Conservation (phyloP, 2,329 filamentous ascomycete species). For the Xylariomycetidae sp. region DNA sequence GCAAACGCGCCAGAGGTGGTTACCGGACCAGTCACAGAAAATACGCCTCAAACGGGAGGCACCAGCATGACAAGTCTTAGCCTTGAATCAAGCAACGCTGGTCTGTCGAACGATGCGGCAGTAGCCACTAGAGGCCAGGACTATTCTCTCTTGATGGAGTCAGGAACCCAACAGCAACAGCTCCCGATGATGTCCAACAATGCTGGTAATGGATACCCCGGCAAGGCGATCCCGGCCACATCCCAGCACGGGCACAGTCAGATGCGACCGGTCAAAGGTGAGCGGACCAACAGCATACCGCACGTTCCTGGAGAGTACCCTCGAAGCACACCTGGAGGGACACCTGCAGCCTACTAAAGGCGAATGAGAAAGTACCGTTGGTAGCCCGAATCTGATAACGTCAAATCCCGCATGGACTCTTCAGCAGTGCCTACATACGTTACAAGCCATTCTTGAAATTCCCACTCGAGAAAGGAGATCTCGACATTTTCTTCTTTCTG, state of each 20-base stretch:
- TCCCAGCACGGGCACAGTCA: slow-evolving; percentile 8
- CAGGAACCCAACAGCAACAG: not conserved
- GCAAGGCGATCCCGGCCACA: no score
- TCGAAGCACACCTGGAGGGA: slow-evolving; percentile 11
- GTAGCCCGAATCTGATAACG: no score
- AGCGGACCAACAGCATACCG: slow-evolving; percentile 20
- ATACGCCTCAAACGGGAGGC: slow-evolving; percentile 11
- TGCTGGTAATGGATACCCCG: not conserved
- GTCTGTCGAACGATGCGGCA: slow-evolving; percentile 13
- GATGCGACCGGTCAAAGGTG: slow-evolving; percentile 14
- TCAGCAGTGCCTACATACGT: no score
- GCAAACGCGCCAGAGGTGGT: slow-evolving; percentile 16
- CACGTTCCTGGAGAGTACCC: slow-evolving; percentile 27
- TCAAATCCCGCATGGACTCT: no score
- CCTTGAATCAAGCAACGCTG: slow-evolving; percentile 19
- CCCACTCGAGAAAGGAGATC: no score
- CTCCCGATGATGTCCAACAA: not conserved
- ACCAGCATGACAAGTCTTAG: slow-evolving; percentile 11
- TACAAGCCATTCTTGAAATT: no score
- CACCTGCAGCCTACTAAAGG: slow-evolving; percentile 12
- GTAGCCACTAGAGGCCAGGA: slow-evolving; percentile 4
- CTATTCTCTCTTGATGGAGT: not conserved
- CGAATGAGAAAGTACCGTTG: no score
- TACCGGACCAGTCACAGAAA: slow-evolving; percentile 11
- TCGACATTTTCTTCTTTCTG: no score